These are phyloP conservation scores for Pseudogymnoascus sp. DNA, from an alignment of 2,329 filamentous ascomycete species.

Conservation along the genomic window DNA sequence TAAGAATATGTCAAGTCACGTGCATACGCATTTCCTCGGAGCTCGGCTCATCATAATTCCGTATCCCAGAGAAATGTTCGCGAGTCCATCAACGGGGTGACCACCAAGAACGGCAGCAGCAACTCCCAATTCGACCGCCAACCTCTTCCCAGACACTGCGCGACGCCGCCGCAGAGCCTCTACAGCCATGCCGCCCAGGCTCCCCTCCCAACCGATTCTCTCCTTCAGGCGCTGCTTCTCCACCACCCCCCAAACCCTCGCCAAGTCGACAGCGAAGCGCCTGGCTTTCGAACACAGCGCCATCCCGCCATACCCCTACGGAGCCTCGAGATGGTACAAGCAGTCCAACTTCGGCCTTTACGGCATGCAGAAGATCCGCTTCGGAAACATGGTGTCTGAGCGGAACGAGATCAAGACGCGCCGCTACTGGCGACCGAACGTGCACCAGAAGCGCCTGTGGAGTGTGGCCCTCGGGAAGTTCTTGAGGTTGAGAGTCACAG, in stretches of 20 bases:
- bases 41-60: background rate
- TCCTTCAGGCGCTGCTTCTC: slow-evolving; percentile 28
- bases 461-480: slow-evolving; percentile 52
- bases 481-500: slow-evolving; percentile 61
- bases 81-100: slow-evolving; percentile 4
- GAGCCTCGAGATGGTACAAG: slow-evolving; percentile 63
- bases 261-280: slow-evolving; percentile 31
- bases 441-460: slow-evolving; percentile 56
- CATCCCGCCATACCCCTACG: slow-evolving; percentile 63
- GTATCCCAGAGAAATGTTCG: slow-evolving; percentile 4
- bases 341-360: slow-evolving; percentile 72
- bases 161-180: slow-evolving; percentile 6
- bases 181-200: slow-evolving; percentile 15
- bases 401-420: slow-evolving; percentile 63
- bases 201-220: slow-evolving; percentile 15
- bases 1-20: too few relatives aligned
- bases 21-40: background rate
- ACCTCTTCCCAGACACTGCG: background rate
- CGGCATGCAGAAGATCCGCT: slow-evolving; percentile 61
- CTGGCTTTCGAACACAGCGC: slow-evolving; percentile 26
- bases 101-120: background rate
- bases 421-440: slow-evolving; percentile 67
- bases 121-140: slow-evolving; percentile 1
- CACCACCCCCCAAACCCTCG: slow-evolving; percentile 20
- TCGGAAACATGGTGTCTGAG: slow-evolving; percentile 68